Percentiles rank a stretch among this genome's conserved stretches.
Evolutionary conservation across 352 stramenopile species (phyloP).

Genomic region (Globisporangium nodosum): DNA sequence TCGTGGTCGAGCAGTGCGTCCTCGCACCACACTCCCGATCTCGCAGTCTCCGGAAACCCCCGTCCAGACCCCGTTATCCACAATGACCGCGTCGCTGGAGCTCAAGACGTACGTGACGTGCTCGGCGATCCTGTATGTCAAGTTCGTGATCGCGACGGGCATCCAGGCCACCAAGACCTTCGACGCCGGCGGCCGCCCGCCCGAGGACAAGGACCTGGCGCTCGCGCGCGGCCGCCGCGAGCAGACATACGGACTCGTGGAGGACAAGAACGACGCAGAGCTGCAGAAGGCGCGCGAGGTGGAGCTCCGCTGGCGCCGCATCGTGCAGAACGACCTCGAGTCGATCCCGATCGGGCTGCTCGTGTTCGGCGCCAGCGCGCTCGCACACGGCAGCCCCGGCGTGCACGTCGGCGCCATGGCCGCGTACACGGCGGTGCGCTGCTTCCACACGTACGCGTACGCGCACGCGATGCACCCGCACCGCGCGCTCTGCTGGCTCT

Average conservation of each 20-base stretch:
- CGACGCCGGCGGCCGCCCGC: slow-evolving; percentile 17
- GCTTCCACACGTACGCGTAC: slow-evolving; percentile 41
- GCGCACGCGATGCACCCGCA: slow-evolving; percentile 39
- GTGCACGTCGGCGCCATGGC: slow-evolving; percentile 24
- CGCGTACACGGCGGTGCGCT: slow-evolving; percentile 31
- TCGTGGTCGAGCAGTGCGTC: too few species aligned
- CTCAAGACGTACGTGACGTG: slow-evolving; percentile 56
- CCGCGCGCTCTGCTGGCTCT: slow-evolving; percentile 27
- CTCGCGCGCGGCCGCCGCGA: slow-evolving; percentile 29
- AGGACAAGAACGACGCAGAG: slow-evolving; percentile 19
- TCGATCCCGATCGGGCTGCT: slow-evolving; percentile 39
- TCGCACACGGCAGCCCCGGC: slow-evolving; percentile 20
- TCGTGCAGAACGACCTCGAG: slow-evolving; percentile 44
- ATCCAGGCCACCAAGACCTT: slow-evolving; percentile 54
- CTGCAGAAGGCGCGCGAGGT: slow-evolving; percentile 15
- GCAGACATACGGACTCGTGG: slow-evolving; percentile 25
- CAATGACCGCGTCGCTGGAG: slow-evolving; percentile 24
- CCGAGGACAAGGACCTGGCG: slow-evolving; percentile 21
- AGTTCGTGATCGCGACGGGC: slow-evolving; percentile 45
- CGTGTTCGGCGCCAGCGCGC: slow-evolving; percentile 25
- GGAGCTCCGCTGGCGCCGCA: slow-evolving; percentile 34
- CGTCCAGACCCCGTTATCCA: background rate
- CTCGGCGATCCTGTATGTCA: slow-evolving; percentile 49
- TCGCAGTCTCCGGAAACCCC: background rate
- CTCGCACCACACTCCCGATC: too few species aligned